These are phyloP conservation scores for Straminergon stramineum DNA, from an alignment of 225 moss, liverwort and hornwort genomes.

Conservation along the genomic window DNA sequence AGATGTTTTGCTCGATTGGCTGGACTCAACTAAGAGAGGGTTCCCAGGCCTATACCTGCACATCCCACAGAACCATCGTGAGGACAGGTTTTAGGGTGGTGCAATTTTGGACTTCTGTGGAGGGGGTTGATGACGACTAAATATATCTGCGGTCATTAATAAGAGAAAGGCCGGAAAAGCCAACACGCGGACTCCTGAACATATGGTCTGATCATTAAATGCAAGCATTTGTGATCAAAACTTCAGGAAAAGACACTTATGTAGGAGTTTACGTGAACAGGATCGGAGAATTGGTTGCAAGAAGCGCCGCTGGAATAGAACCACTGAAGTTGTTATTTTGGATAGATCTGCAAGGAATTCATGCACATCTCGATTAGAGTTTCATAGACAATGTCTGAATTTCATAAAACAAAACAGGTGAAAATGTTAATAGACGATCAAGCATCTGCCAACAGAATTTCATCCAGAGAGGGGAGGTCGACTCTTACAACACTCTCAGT, in stretches of 20 bases:
- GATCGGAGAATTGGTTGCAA: neutral
- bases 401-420: neutral
- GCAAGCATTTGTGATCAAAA: neutral
- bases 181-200: neutral
- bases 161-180: neutral
- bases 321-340: conserved; percentile 6
- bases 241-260: neutral
- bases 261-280: neutral
- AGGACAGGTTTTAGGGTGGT: neutral
- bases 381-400: neutral
- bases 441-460: neutral
- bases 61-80: neutral
- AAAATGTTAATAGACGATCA: neutral
- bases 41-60: neutral
- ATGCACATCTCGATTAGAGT: neutral
- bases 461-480: neutral
- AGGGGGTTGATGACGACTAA: neutral
- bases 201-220: neutral
- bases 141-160: neutral
- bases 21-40: neutral
- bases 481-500: neutral
- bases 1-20: neutral
- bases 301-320: neutral
- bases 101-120: neutral
- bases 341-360: neutral